Evolutionary conservation across 2,329 filamentous ascomycete genomes (phyloP), one percentile per base, ranked within the genome.

Genomic region (Diplodia sapinea): DNA sequence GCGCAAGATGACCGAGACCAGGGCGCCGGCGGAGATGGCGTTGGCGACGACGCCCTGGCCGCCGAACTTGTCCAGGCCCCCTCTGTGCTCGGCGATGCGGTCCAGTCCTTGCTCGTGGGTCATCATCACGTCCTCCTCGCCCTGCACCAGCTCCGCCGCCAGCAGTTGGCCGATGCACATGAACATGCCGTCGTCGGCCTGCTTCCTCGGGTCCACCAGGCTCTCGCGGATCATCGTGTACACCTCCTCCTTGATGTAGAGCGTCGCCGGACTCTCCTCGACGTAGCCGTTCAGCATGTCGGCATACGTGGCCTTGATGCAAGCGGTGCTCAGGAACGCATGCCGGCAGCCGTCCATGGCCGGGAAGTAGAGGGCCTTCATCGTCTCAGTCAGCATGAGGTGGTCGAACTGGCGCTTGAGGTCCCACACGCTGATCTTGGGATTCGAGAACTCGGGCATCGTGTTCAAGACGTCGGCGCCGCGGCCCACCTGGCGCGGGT

Each of bases 341-440:
- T 62, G 59, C 3, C 38, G 33, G 23, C 49, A 68, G 26, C 66
- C 66, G 23, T 68, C 66, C 66, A 68, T 68, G 56, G 66, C 66
- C 7, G 66, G 66, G 9, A 63, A 68, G 29, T 56, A 68, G 51
- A 33, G 9, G 2, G 4, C 38, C 51, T 17, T 63, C 66, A 68
- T 63, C n/a, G 29, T 61, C 4, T 68, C 66, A 2, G 56, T 63
- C 20, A 68, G 29, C 36, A 68, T 55, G 36, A 56, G 29, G 29
- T 36, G 8, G 31, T 68, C 66, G 40, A 68, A 68, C 2, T 59
- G 57, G 26, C 59, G 66, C 66, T 68, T 68, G 36, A 68, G 51
- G 11, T 68, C 66, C 66, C 66, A 68, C 15, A 68, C 47, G 66
- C 59, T 68, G 50, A 68, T 59, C 38, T 64, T 63, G 26, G 66